Percentiles rank a stretch among this genome's conserved stretches.
Evolutionary conservation across 192 early-diverging fungal genomes (phyloP).

Genomic region (Entomortierella chlamydospora): DNA sequence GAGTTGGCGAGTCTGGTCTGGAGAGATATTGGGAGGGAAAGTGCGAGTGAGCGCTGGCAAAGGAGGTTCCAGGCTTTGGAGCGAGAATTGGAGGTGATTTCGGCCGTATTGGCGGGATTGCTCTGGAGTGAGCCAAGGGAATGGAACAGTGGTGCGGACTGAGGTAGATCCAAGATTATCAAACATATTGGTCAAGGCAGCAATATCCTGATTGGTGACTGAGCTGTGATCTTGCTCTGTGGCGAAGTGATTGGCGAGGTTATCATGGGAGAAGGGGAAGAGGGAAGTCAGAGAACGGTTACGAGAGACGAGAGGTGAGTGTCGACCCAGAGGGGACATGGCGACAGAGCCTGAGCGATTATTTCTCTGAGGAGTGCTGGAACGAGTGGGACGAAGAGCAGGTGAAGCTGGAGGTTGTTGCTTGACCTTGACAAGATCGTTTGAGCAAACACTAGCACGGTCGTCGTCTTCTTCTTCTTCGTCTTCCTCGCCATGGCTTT

Average conservation of each 20-base stretch:
- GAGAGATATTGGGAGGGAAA: constrained; percentile 21
- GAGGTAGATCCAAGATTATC: constrained; percentile 49
- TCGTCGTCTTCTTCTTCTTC: constrained; percentile 25
- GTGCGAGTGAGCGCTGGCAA: constrained; percentile 33
- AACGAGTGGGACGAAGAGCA: constrained; percentile 25
- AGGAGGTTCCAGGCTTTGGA: constrained; percentile 37
- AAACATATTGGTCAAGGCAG: constrained; percentile 44
- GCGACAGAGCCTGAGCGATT: constrained; percentile 43
- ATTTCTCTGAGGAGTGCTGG: constrained; percentile 23
- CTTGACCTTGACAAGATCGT: constrained; percentile 49
- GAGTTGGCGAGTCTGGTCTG: constrained; percentile 22
- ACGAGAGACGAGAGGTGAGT: constrained; percentile 47
- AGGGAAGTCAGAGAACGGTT: constrained; percentile 50
- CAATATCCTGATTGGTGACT: constrained; percentile 26
- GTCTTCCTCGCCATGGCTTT: constrained; percentile 24
- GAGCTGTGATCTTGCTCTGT: constrained; percentile 3
- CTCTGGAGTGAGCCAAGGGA: constrained; percentile 52
- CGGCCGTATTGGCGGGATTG: constrained; percentile 52
- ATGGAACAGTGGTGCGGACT: constrained; percentile 48
- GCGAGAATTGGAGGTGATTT: constrained; percentile 51
- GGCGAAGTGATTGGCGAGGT: constrained; percentile 5
- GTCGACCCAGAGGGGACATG: constrained; percentile 44
- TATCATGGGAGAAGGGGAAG: constrained; percentile 47
- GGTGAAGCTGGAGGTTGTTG: constrained; percentile 45
- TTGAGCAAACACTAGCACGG: constrained; percentile 20